Base-by-base conservation (phyloP, 495 filamentous ascomycete genomes). In the Podospora conica region DNA sequence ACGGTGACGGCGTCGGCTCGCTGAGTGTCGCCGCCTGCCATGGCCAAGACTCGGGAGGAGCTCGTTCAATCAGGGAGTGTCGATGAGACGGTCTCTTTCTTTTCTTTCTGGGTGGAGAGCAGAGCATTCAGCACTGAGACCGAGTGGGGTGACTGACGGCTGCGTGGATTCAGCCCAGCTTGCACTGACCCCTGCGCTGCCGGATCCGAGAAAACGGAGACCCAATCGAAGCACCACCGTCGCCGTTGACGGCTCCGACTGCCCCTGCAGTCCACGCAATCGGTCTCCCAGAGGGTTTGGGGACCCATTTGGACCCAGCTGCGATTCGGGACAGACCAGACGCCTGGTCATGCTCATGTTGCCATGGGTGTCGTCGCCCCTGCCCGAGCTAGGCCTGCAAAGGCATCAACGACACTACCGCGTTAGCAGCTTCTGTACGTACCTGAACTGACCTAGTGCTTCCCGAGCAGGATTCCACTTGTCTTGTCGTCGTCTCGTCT, bases 381-480 rank as follows among this genome's bases (percentile, higher is more conserved):
- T 64, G 65, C 63, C 60, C 11, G 18, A 20, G 24, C 33, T 53
- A 61, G 60, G 29, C 28, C 40, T 31, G 28, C 18, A 29, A 27
- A 31, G 22, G 23, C 15, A 31, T 24, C 63, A 15, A 29, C n/a
- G 61, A 55, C 20, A 27, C n/a, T 22, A 55, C 48, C 61, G 66
- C 71, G 31, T 66, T 65, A 56, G 68, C 71, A 70, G 70, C 71
- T 66, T 70, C 70, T 62, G 60, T 68, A 66, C 63, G 61, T 64
- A 72, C 74, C 69, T 70, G 70, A 74, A 70, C 67, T 68, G 40
- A 76, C 70, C 70, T 69, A 69, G 70, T 70, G 66, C 66, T 40
- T 68, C 68, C 58, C 66, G 48, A 48, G 65, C 65, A 71, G 69
- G 72, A 74, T 73, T n/a, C n/a, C n/a, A n/a, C n/a, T n/a, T 69